Conservation (phyloP, 2,329 filamentous ascomycete species). For the Venturia nashicola region DNA sequence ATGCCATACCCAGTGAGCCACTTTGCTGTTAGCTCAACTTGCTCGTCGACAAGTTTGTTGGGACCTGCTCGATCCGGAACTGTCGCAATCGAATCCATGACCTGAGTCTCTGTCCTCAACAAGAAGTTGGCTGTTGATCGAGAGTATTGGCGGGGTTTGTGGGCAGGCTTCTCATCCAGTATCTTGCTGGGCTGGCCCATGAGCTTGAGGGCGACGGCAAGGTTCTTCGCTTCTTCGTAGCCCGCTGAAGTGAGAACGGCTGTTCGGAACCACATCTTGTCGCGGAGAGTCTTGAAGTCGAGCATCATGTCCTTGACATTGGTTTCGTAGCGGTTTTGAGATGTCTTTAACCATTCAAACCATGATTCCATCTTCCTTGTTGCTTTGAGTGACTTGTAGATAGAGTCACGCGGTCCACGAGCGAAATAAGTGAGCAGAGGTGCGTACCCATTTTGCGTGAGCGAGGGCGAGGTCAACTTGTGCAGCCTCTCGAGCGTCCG, state of each 20-base stretch:
- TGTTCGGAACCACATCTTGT: conserved; percentile 98
- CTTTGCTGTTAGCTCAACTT: conserved; percentile 68
- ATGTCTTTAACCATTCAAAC: conserved; percentile 74
- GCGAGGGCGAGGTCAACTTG: conserved; percentile 44
- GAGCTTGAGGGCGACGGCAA: conserved; percentile 76
- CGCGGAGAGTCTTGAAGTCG: conserved; percentile 61
- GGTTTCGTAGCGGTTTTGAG: conserved; percentile 63
- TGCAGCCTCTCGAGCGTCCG: conserved; percentile 66
- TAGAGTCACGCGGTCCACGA: conserved; percentile 55
- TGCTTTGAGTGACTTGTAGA: conserved; percentile 56
- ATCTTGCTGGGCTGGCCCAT: conserved; percentile 55
- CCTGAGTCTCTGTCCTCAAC: conserved; percentile 69
- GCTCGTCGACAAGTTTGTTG: conserved; percentile 92
- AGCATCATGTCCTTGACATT: conserved; percentile 64
- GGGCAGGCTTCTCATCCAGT: conserved; percentile 25
- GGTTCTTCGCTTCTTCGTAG: conserved; percentile 77
- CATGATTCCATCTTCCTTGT: conserved; percentile 71
- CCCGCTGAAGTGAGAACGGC: conserved; percentile 82
- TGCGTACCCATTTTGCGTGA: conserved; percentile 57
- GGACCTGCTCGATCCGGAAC: conserved; percentile 74
- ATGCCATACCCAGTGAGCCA: conserved; percentile 76
- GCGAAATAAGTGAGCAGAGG: conserved; percentile 64
- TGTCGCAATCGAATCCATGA: conserved; percentile 78
- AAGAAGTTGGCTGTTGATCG: conserved; percentile 47
- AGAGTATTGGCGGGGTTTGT: conserved; percentile 30